These are phyloP conservation scores for Saprolegnia diclina DNA, from an alignment of 352 stramenopile genomes.

Conservation along the genomic window DNA sequence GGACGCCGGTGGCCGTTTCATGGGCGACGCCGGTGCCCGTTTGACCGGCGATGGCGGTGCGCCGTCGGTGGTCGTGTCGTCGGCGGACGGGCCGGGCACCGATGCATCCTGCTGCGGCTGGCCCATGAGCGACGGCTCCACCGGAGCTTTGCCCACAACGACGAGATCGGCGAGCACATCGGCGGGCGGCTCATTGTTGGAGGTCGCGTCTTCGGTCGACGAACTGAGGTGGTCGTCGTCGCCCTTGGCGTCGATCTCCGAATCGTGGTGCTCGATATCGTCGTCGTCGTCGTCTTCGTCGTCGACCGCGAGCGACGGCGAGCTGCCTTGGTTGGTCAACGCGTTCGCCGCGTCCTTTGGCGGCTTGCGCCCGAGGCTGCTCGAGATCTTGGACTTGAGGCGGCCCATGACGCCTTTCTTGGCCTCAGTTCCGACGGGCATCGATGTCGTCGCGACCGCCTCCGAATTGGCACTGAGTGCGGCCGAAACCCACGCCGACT, in stretches of 20 bases:
- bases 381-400: slow-evolving; percentile 27
- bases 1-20: neutral
- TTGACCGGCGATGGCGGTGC: slow-evolving; percentile 5
- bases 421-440: neutral
- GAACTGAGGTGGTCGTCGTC: slow-evolving; percentile 5
- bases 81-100: neutral
- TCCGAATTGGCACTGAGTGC: neutral
- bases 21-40: neutral
- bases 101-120: neutral
- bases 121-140: neutral
- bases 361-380: slow-evolving; percentile 1
- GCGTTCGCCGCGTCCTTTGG: neutral
- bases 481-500: neutral
- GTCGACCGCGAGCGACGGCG: neutral
- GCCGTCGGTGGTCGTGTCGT: neutral
- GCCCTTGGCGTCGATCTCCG: neutral
- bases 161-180: slow-evolving; percentile 14
- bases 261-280: slow-evolving; percentile 7
- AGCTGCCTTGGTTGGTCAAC: slow-evolving; percentile 19
- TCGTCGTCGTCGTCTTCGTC: slow-evolving; percentile 2
- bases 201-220: slow-evolving; percentile 10
- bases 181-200: slow-evolving; percentile 15
- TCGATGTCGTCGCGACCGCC: neutral
- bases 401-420: slow-evolving; percentile 27
- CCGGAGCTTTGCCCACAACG: slow-evolving; percentile 19